Evolutionary conservation across 2,329 filamentous ascomycete species (phyloP).

Genomic region (Geosmithia morbida): DNA sequence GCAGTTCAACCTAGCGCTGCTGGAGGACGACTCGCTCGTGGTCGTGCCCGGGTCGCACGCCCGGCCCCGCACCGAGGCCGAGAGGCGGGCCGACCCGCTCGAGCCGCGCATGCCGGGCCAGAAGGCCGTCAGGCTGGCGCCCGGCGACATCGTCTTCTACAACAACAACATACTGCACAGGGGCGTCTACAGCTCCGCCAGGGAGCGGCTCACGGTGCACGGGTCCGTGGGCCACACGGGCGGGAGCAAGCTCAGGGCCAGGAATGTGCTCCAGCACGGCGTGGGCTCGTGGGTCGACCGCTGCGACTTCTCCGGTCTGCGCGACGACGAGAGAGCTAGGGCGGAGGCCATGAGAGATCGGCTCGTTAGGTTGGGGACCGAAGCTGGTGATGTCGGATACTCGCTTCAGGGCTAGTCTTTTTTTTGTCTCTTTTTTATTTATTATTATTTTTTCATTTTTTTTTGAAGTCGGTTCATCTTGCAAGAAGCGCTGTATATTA

Average conservation of each 20-base stretch:
- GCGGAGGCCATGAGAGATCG: conserved; percentile 51
- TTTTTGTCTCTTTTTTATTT: too few species aligned
- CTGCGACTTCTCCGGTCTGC: conserved; percentile 39
- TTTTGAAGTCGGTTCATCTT: too few species aligned
- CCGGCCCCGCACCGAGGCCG: conserved; percentile 53
- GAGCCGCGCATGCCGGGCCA: conserved; percentile 47
- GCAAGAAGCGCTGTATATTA: too few species aligned
- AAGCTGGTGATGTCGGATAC: conserved; percentile 48
- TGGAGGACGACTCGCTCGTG: conserved; percentile 57
- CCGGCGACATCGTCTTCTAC: conserved; percentile 77
- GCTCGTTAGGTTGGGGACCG: conserved; percentile 46
- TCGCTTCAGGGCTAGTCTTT: conserved; percentile 45
- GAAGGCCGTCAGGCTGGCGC: conserved; percentile 47
- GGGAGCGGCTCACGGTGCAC: conserved; percentile 57
- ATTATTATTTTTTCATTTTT: too few species aligned
- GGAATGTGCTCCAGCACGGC: conserved; percentile 65
- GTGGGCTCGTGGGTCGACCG: conserved; percentile 50
- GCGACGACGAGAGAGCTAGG: conserved; percentile 24
- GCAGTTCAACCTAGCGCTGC: conserved; percentile 79
- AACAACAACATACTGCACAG: conserved; percentile 79
- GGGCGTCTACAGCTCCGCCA: conserved; percentile 44
- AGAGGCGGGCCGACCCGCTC: conserved; percentile 54
- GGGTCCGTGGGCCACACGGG: conserved; percentile 51
- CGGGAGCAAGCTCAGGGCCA: conserved; percentile 41
- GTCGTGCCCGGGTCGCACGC: conserved; percentile 66